Base-by-base conservation (phyloP, 495 filamentous ascomycete species). In the Copromyces sp. region DNA sequence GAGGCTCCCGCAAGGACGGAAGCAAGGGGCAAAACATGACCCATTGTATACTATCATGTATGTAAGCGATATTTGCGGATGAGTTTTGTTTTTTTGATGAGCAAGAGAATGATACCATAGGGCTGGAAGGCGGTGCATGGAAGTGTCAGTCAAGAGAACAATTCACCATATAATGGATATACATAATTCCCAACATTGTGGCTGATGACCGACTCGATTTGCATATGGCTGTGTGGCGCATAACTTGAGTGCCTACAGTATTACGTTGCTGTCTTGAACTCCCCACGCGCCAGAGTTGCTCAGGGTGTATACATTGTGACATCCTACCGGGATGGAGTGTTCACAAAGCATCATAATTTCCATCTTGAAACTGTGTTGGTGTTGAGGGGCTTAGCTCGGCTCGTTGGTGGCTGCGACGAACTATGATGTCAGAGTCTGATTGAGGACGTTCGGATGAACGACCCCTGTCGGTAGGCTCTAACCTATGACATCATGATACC, bases 61-160 rank as follows among this genome's bases (percentile, higher is more conserved):
- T 75, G 74, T 69, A 75, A 61, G 53, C 53, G 53, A 61, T 61
- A 61, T 61, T 35, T 61, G 53, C 53, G 29, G 29, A 61, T 61
- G 53, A 35, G 24, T 32, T 73, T 42, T 69, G 65, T 73, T 73
- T 42, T 40, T 40, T 45, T 70, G 61, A n/a, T 69, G 32, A 68
- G 41, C 39, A 40, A 39, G 39, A 73, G 72, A 74, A 76, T 74
- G 74, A 76, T 72, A 74, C 74, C 74, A 74, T 44, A 61, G 37
- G 39, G 68, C 24, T 61, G 53, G 53, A 12, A 24, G 8, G 38
- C 39, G 38, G 44, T 44, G 47, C 68, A 41, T 9, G 38, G 39
- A 59, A 9, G 32, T 40, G 24, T 37, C 24, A 41, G 29, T 61
- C 47, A 32, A 32, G 47, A 61, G 53, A 61, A 61, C 53, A 61